Percentiles rank a stretch among this genome's conserved stretches.
These are phyloP conservation scores for Fusarium sp. DNA, from an alignment of 2,329 filamentous ascomycete species.

Conservation along the genomic window DNA sequence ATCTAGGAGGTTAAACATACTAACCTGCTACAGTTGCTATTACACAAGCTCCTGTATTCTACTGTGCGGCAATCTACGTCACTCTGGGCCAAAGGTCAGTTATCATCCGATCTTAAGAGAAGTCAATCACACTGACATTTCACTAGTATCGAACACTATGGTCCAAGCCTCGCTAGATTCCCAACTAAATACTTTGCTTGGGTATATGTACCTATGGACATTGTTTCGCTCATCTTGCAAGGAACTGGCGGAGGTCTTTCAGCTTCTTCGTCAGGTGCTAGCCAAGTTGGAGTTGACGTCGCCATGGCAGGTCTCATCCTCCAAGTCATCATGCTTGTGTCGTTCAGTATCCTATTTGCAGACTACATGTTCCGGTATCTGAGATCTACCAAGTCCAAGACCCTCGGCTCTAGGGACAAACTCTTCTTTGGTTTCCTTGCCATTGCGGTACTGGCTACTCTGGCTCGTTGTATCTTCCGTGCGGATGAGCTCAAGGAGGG, in stretches of 20 bases:
- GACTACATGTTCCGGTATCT: constrained; percentile 53
- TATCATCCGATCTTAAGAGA: fast-evolving
- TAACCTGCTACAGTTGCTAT: constrained; percentile 51
- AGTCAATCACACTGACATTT: background rate
- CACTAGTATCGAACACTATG: constrained; percentile 48
- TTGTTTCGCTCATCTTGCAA: constrained; percentile 63
- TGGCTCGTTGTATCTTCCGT: constrained; percentile 67
- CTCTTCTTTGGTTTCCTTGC: constrained; percentile 54
- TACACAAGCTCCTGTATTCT: constrained; percentile 52
- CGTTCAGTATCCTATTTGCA: constrained; percentile 56
- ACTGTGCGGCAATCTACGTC: constrained; percentile 52
- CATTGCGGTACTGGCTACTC: constrained; percentile 63
- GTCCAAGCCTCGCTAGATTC: constrained; percentile 49
- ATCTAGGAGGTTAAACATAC: fast-evolving
- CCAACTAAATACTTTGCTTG: constrained; percentile 50
- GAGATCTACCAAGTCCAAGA: background rate
- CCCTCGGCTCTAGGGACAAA: background rate
- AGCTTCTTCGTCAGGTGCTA: constrained; percentile 48
- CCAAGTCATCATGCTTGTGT: constrained; percentile 59
- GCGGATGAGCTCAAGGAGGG: constrained; percentile 67
- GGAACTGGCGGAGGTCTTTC: constrained; percentile 62
- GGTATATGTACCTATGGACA: constrained; percentile 59
- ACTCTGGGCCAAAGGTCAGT: constrained; percentile 31
- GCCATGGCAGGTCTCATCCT: constrained; percentile 62
- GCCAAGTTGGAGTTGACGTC: constrained; percentile 57